phyloP scores from a whole-genome alignment of 352 stramenopile species.

The Phytophthora chlamydospora region DNA sequence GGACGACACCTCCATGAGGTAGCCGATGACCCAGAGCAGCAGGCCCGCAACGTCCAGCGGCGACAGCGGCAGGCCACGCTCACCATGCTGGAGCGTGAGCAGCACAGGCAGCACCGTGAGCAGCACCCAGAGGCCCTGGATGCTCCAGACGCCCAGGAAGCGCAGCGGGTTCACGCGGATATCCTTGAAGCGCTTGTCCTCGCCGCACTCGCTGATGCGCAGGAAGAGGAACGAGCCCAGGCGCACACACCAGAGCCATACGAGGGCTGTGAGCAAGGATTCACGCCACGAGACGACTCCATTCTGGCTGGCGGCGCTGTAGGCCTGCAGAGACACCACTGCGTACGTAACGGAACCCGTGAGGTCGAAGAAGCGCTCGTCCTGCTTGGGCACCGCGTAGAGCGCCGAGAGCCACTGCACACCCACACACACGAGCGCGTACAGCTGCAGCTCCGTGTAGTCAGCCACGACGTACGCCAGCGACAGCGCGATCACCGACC shows the following conservation, averaged over 20 bases:
- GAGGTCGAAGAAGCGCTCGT: conserved; percentile 86
- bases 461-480: conserved; percentile 44
- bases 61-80: conserved; percentile 17
- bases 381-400: conserved; percentile 69
- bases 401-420: conserved; percentile 74
- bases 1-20: conserved; percentile 62
- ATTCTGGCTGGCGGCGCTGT: conserved; percentile 8
- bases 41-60: conserved; percentile 43
- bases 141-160: conserved; percentile 82
- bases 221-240: conserved; percentile 82
- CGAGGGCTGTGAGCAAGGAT: conserved; percentile 61
- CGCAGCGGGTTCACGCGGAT: conserved; percentile 66
- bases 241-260: conserved; percentile 81
- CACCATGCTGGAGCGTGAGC: conserved; percentile 50
- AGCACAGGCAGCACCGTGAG: conserved; percentile 76
- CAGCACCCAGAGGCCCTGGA: conserved; percentile 87
- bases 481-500: conserved; percentile 40
- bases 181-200: conserved; percentile 77
- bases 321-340: conserved; percentile 57
- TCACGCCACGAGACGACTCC: conserved; percentile 50
- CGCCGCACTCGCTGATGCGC: conserved; percentile 67
- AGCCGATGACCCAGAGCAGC: conserved; percentile 64
- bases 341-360: conserved; percentile 82
- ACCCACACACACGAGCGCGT: conserved; percentile 55
- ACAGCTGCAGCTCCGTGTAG: conserved; percentile 49